Conservation (phyloP, 306 rosid genomes). For the Prinsepia uniflora region DNA sequence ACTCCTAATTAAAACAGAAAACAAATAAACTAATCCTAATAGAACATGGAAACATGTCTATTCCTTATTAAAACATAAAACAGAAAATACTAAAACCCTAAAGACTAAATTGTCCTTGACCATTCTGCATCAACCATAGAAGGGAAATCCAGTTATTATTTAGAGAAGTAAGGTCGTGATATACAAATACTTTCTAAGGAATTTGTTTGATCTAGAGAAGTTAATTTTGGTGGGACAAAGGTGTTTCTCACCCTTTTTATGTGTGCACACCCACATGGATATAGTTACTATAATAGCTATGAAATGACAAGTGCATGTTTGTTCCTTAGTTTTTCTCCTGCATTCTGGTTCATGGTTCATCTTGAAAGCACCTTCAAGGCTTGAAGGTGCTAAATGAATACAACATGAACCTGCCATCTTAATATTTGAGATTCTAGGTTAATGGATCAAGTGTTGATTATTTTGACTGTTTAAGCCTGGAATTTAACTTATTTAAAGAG, state of each 20-base stretch:
- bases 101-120: no score
- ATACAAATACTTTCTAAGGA: background rate
- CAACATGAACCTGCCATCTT: background rate
- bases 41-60: no score
- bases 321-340: background rate
- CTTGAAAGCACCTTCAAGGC: background rate
- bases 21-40: no score
- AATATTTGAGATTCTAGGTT: background rate
- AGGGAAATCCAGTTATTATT: background rate
- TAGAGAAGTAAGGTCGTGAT: background rate
- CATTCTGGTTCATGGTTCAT: constrained; percentile 6
- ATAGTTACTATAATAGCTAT: background rate
- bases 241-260: background rate
- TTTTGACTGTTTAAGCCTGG: constrained; percentile 3
- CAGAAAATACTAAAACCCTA: no score
- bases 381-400: background rate
- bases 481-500: background rate
- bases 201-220: background rate
- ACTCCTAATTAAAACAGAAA: no score
- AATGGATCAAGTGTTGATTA: background rate
- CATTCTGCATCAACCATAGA: no score
- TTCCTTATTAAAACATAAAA: no score
- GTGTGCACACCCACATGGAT: background rate
- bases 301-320: background rate
- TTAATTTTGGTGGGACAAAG: constrained; percentile 1